Percentiles rank a stretch among this genome's conserved stretches.
Evolutionary conservation across 2,329 filamentous ascomycete species (phyloP).

Genomic region (Colletotrichum aenigma): DNA sequence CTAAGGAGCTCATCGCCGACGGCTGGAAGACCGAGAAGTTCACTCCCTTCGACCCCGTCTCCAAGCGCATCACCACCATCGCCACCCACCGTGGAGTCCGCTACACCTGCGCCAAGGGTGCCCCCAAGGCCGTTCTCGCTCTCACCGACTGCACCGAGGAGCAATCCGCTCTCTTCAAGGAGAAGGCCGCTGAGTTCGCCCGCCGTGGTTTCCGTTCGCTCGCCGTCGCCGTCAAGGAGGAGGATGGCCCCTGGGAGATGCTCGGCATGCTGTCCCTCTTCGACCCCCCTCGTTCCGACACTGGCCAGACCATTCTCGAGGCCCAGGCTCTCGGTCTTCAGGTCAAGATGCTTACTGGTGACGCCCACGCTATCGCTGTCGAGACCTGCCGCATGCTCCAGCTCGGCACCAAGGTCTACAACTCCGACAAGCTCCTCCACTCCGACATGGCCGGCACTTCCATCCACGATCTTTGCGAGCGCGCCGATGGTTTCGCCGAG

Average conservation of each 20-base stretch:
- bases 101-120: constrained; percentile 78
- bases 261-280: constrained; percentile 82
- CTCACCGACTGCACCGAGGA: constrained; percentile 71
- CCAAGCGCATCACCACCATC: constrained; percentile 77
- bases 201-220: constrained; percentile 81
- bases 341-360: constrained; percentile 84
- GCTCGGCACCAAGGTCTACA: constrained; percentile 81
- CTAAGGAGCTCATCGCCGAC: constrained; percentile 74
- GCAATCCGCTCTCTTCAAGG: constrained; percentile 69
- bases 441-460: constrained; percentile 75
- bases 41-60: constrained; percentile 79
- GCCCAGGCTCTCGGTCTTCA: constrained; percentile 77
- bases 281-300: constrained; percentile 79
- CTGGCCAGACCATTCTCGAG: constrained; percentile 78
- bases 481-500: constrained; percentile 75
- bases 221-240: constrained; percentile 80
- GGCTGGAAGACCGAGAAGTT: constrained; percentile 81
- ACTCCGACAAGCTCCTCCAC: constrained; percentile 78
- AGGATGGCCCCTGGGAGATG: constrained; percentile 74
- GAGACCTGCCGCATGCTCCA: constrained; percentile 85
- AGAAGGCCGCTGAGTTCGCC: constrained; percentile 77
- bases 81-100: constrained; percentile 72
- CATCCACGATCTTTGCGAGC: constrained; percentile 78
- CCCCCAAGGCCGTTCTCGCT: constrained; percentile 75
- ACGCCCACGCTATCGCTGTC: constrained; percentile 80